These are phyloP conservation scores for Trichoderma afroharzianum DNA, from an alignment of 2,329 filamentous ascomycete species.

Conservation along the genomic window DNA sequence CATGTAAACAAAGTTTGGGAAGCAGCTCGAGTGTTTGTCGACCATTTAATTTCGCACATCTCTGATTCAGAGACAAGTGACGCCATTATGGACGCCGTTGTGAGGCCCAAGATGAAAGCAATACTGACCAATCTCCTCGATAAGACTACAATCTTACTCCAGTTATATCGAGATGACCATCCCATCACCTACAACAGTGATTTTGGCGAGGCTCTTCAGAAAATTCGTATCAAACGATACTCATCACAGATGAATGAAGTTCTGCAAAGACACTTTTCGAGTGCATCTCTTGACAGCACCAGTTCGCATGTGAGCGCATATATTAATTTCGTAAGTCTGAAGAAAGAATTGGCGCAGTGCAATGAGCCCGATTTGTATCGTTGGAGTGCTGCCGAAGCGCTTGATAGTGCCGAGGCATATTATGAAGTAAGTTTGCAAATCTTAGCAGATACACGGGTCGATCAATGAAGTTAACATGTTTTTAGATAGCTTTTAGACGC, in stretches of 20 bases:
- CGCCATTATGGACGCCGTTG: constrained; percentile 16
- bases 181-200: constrained; percentile 54
- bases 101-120: constrained; percentile 22
- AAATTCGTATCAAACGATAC: constrained; percentile 21
- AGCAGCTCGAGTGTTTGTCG: constrained; percentile 14
- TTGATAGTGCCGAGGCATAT: constrained; percentile 39
- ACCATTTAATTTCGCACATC: constrained; percentile 16
- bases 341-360: neutral
- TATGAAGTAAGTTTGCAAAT: constrained; percentile 34
- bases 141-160: constrained; percentile 45
- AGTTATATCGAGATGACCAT: constrained; percentile 39
- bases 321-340: neutral
- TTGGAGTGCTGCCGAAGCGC: constrained; percentile 30
- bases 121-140: constrained; percentile 30
- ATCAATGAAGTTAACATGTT: neutral
- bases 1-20: constrained; percentile 21
- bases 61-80: constrained; percentile 20
- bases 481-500: constrained; percentile 23
- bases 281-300: neutral
- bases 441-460: neutral
- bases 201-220: constrained; percentile 39
- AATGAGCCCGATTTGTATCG: constrained; percentile 27
- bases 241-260: neutral
- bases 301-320: neutral
- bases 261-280: neutral